Conservation (phyloP, 2,329 filamentous ascomycete genomes). For the Lasiodiplodia sp. region DNA sequence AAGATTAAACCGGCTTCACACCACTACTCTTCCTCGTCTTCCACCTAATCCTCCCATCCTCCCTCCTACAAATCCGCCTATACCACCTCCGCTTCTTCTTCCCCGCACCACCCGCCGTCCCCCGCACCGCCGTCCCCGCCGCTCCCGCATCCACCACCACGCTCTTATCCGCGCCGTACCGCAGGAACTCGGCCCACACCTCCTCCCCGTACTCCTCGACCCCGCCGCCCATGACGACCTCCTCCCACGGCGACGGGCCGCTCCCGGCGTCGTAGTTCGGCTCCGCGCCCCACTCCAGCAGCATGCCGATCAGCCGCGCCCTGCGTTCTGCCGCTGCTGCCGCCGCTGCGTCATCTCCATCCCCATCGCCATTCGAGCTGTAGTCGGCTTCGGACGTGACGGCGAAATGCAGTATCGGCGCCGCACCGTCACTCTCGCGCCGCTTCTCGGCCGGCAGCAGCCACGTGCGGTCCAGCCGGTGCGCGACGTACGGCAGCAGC, state of each 20-base stretch:
- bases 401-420: constrained; percentile 24
- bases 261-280: not conserved
- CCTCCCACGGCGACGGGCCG: constrained; percentile 11
- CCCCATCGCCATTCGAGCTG: not conserved
- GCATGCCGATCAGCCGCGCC: not conserved
- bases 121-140: too few species aligned
- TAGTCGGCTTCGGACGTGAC: not conserved
- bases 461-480: constrained; percentile 2
- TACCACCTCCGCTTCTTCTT: constrained; percentile 13
- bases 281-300: constrained; percentile 19
- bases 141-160: constrained; percentile 2
- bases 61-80: constrained; percentile 12
- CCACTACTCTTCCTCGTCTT: constrained; percentile 30
- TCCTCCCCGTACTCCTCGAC: constrained; percentile 35
- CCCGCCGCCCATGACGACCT: not conserved
- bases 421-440: constrained; percentile 34
- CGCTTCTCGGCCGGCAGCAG: not conserved
- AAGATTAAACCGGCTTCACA: not conserved
- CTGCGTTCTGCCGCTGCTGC: not conserved
- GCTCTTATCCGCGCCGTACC: constrained; percentile 35
- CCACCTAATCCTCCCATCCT: constrained; percentile 36
- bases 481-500: not conserved
- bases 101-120: not conserved
- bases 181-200: constrained; percentile 41
- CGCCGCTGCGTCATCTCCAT: not conserved